Evolutionary conservation across 208 protist species (phyloP).

Genomic region (Borovskyia barvae): DNA sequence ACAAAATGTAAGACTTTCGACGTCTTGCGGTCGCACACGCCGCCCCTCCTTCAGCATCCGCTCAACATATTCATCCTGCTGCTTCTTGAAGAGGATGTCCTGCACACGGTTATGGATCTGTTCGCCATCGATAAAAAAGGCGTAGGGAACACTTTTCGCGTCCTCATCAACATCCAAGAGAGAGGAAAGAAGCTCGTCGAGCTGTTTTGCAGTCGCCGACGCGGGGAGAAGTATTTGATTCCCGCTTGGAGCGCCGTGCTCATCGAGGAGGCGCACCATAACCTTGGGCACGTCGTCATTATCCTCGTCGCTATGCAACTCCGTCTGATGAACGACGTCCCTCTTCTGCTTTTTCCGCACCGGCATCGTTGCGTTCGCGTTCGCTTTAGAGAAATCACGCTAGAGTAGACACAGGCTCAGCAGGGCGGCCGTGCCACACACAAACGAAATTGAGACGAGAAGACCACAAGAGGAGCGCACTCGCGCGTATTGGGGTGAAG

Average conservation of each 20-base stretch:
- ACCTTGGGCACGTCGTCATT: conserved; percentile 45
- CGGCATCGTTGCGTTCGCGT: conserved; percentile 72
- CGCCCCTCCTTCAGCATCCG: conserved; percentile 82
- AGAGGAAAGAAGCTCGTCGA: conserved; percentile 84
- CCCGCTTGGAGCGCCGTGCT: conserved; percentile 82
- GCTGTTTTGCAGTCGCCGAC: conserved; percentile 80
- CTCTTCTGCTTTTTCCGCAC: conserved; percentile 83
- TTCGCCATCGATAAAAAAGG: conserved; percentile 95
- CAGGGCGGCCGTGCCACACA: not conserved
- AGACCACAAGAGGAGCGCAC: too few species aligned
- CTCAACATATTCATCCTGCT: conserved; percentile 74
- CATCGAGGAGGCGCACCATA: conserved; percentile 88
- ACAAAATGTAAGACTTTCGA: conserved; percentile 76
- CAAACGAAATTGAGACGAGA: too few species aligned
- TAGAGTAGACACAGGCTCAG: too few species aligned
- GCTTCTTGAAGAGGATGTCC: conserved; percentile 76
- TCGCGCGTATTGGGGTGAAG: too few species aligned
- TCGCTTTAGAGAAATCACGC: too few species aligned
- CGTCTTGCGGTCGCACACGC: conserved; percentile 73
- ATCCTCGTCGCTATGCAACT: conserved; percentile 31
- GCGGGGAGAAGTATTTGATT: conserved; percentile 93
- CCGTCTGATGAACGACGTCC: conserved; percentile 51
- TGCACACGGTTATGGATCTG: conserved; percentile 90
- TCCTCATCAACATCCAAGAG: conserved; percentile 70
- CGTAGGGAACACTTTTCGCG: conserved; percentile 88